phyloP scores from a whole-genome alignment of 2,329 filamentous ascomycete species.

The Cryoendolithus antarcticus region DNA sequence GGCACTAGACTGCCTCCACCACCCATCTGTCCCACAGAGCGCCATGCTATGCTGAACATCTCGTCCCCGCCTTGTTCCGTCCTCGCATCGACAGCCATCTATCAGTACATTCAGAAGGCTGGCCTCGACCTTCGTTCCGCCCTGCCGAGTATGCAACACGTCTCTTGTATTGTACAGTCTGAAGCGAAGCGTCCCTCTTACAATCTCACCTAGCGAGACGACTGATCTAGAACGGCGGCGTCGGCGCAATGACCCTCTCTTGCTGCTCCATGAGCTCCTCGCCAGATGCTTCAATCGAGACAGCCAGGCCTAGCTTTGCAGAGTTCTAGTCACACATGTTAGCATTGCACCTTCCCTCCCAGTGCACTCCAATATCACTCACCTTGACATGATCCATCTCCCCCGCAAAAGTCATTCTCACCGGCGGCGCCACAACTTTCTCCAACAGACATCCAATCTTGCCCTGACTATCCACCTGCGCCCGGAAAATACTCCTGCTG shows the following conservation, averaged over 20 bases:
- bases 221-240: slow-evolving; percentile 20
- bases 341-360: slow-evolving; percentile 12
- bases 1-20: too few species aligned
- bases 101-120: too few species aligned
- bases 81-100: too few species aligned
- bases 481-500: slow-evolving; percentile 85
- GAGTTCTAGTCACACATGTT: slow-evolving; percentile 52
- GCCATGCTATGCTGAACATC: too few species aligned
- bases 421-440: slow-evolving; percentile 87
- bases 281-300: slow-evolving; percentile 75
- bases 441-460: slow-evolving; percentile 87
- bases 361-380: too few species aligned
- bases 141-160: too few species aligned
- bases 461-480: slow-evolving; percentile 88
- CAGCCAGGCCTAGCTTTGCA: slow-evolving; percentile 86
- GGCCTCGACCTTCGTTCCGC: too few species aligned
- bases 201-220: not conserved
- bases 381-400: slow-evolving; percentile 95
- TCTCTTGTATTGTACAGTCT: too few species aligned
- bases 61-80: too few species aligned
- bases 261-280: slow-evolving; percentile 84
- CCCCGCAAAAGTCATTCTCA: slow-evolving; percentile 87
- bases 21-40: too few species aligned
- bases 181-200: too few species aligned
- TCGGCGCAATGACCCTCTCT: slow-evolving; percentile 36